phyloP scores from a whole-genome alignment of 2,329 filamentous ascomycete genomes.

The Calonectria hongkongensis region DNA sequence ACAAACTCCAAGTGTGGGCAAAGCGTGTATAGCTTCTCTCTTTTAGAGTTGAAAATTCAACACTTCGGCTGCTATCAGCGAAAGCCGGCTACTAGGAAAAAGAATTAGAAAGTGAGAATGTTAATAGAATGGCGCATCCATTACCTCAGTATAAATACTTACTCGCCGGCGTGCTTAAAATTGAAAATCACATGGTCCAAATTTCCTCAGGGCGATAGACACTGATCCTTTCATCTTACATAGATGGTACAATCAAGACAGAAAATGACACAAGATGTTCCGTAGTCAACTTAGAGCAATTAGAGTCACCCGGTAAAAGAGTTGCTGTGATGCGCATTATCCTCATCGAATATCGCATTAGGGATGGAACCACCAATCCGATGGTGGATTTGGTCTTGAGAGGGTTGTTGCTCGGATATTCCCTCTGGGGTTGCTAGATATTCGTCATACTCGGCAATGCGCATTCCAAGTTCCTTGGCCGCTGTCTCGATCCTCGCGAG shows the following conservation, averaged over 20 bases:
- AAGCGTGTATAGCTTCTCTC: neutral
- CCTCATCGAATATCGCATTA: constrained; percentile 40
- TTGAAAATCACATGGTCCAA: neutral
- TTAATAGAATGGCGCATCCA: too few relatives aligned
- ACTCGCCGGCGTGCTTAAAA: neutral
- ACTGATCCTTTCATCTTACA: neutral
- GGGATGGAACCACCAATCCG: constrained; percentile 49
- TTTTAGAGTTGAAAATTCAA: neutral
- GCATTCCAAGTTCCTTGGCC: constrained; percentile 72
- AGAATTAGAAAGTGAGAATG: neutral
- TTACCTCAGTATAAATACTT: neutral
- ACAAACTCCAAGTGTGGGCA: neutral
- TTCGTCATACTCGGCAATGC: constrained; percentile 72
- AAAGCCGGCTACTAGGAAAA: neutral
- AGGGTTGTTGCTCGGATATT: constrained; percentile 53
- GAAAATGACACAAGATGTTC: neutral
- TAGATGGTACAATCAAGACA: constrained; percentile 2
- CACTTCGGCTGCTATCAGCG: neutral
- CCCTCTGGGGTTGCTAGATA: constrained; percentile 56
- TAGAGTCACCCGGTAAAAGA: neutral
- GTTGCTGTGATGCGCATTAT: neutral
- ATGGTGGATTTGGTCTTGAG: constrained; percentile 50
- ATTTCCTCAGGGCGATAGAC: neutral
- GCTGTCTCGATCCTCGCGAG: constrained; percentile 72
- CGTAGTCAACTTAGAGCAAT: neutral